These are phyloP conservation scores for Neurospora sp. DNA, from an alignment of 495 filamentous ascomycete species.

Conservation along the genomic window DNA sequence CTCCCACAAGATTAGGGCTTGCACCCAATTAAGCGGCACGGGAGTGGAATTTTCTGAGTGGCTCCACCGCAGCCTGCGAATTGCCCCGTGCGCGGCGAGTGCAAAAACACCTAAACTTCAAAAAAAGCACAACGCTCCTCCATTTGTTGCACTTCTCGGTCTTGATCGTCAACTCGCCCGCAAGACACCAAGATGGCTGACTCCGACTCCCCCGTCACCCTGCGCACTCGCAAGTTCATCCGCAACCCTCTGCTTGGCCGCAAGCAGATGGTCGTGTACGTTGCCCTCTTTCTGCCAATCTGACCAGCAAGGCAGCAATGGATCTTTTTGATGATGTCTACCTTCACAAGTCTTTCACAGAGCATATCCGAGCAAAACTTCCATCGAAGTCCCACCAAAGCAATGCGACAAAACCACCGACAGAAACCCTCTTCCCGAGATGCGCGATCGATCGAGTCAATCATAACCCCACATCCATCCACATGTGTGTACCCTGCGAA, in stretches of 20 bases:
- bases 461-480: background rate
- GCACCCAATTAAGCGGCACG: conserved; percentile 17
- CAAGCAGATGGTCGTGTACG: conserved; percentile 99
- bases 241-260: conserved; percentile 96
- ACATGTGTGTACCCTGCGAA: background rate
- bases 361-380: background rate
- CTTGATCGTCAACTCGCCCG: conserved; percentile 19
- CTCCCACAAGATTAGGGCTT: conserved; percentile 17
- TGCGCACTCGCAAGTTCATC: conserved; percentile 99
- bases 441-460: background rate
- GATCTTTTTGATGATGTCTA: background rate
- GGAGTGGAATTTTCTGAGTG: conserved; percentile 19
- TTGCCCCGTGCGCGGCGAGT: conserved; percentile 1
- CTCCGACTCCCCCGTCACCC: conserved; percentile 70
- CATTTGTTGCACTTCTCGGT: conserved; percentile 4
- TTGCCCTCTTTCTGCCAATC: conserved; percentile 19
- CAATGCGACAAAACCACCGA: background rate
- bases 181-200: conserved; percentile 64
- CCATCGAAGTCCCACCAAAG: background rate
- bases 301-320: background rate
- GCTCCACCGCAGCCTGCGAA: conserved; percentile 14
- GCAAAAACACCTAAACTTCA: conserved; percentile 16
- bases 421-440: background rate
- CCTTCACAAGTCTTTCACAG: background rate
- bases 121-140: conserved; percentile 8